Base-by-base conservation (phyloP, 495 filamentous ascomycete species). In the Chaetomium tenue region DNA sequence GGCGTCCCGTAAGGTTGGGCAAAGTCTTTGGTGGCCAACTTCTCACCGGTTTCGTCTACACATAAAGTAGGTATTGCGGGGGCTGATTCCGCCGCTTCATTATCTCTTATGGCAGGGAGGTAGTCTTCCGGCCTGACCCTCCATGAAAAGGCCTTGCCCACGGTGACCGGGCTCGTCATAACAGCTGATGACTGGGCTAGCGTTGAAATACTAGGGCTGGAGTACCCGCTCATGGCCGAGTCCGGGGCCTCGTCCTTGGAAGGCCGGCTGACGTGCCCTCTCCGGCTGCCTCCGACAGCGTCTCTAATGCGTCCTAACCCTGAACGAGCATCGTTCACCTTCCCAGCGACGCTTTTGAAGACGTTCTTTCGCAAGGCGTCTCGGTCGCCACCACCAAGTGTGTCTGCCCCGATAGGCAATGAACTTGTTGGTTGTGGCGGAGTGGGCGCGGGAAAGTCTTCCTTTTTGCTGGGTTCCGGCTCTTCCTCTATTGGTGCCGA, bases 271-370 rank as follows among this genome's bases (percentile, higher is more conserved):
- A 63, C 65, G 51, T 86, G 83, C 18, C 81, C 77, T 61, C 82
- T 79, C 42, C 77, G 65, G 9, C 81, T 76, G 25, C 75, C 73
- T 18, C 89, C 89, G 23, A 97, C 89, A 5, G 89, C 91, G 72
- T 93, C 91, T 67, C 90, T 90, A 76, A 97, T 91, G 33, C 89
- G 86, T 8, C 87, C 89, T 57, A 97, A 81, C 11, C 92, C 91
- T 56, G 89, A 91, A 37, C 89, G 86, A 60, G 91, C 91, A 76
- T 96, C 92, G 58, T 88, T 91, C 63, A 91, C 88, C 63, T 87
- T 88, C 5, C 84, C 90, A 39, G 89, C 89, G 23, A 96, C 88
- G 66, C 87, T 89, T 72, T 91, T 93, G 70, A 91, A 86, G 18
- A 91, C 86, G 4, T 84, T 85, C 63, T 83, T 86, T 55, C 88